Evolutionary conservation across 208 protist genomes (phyloP), one percentile per base, ranked within the genome.

Genomic region (Wallacemonas sp.): DNA sequence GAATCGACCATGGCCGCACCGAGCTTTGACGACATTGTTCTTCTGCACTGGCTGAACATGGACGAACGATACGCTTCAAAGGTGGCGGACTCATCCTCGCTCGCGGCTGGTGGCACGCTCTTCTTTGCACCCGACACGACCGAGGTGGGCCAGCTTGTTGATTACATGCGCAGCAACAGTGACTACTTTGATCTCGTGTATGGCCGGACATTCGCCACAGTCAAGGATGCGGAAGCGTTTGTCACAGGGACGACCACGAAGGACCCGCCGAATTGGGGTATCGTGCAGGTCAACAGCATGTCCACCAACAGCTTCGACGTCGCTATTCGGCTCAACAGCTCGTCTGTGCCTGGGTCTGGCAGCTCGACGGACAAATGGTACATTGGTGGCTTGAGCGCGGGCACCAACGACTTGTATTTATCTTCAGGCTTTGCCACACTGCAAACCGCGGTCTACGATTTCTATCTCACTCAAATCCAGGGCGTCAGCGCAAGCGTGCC

Each of bases 371-470:
- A 75, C 36, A 44, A 45, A 38, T 45, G 22, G 28, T 86, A 80
- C 66, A 14, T 63, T 33, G 77, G 77, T 42, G 82, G 82, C 12
- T 24, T 62, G 2, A 54, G 2, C 22, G 21, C 17, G 1, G 30
- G 38, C 34, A 66, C 12, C 44, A 46, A 33, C 42, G 30, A 56
- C 2, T 42, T 51, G 38, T 90, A 90, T 62, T 26, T 90, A 1
- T 36, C 71, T 12, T 88, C 81, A 38, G 84, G 84, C 60, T 91
- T 86, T 62, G 42, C 66, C 21, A 82, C 78, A 1, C 62, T 91
- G 46, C 81, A 91, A 66, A 53, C 45, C 4, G 67, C 63, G 34
- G 42, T 88, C 21, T 80, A 77, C 46, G 45, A 79, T 11, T 75
- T 77, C 41, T 84, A 77, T 59, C 30, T 83, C 12, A 55, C 17